phyloP scores from a whole-genome alignment of 129 eudicot genomes.

The Scalesia atractyloides region DNA sequence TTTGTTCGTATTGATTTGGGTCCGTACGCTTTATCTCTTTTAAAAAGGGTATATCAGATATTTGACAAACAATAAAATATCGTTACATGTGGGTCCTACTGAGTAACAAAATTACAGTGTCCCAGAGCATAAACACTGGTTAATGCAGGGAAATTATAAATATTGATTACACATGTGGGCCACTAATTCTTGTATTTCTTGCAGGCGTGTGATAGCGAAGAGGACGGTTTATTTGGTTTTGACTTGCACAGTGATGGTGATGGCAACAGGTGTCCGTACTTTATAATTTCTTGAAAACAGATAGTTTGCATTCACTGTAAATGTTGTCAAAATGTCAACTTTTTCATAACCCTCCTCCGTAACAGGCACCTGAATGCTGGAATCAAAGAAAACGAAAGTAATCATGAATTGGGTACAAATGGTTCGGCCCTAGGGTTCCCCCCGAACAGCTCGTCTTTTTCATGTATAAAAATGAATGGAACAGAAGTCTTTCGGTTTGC shows the following conservation, averaged over 20 bases:
- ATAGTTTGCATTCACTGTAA: constrained; percentile 6
- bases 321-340: not conserved
- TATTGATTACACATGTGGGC: constrained; percentile 1
- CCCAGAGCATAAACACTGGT: not conserved
- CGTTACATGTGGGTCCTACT: not conserved
- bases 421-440: constrained; percentile 65
- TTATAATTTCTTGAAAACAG: not conserved
- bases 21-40: not conserved
- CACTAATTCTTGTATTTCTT: constrained; percentile 24
- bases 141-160: not conserved
- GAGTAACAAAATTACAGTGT: constrained; percentile 6
- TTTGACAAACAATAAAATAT: not conserved
- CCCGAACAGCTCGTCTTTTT: constrained; percentile 53
- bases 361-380: constrained; percentile 77
- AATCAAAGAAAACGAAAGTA: constrained; percentile 38
- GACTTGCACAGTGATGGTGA: constrained; percentile 96
- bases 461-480: constrained; percentile 86
- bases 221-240: constrained; percentile 85
- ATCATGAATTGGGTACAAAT: constrained; percentile 50
- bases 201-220: constrained; percentile 78
- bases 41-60: not conserved
- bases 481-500: constrained; percentile 86
- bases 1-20: constrained; percentile 6
- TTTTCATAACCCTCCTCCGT: constrained; percentile 7
- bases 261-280: constrained; percentile 50